A percentile compares a stretch with the other conserved stretches of the same genome.
phyloP scores from a whole-genome alignment of 192 early-diverging fungal genomes.

The Backusella liffmaniae region DNA sequence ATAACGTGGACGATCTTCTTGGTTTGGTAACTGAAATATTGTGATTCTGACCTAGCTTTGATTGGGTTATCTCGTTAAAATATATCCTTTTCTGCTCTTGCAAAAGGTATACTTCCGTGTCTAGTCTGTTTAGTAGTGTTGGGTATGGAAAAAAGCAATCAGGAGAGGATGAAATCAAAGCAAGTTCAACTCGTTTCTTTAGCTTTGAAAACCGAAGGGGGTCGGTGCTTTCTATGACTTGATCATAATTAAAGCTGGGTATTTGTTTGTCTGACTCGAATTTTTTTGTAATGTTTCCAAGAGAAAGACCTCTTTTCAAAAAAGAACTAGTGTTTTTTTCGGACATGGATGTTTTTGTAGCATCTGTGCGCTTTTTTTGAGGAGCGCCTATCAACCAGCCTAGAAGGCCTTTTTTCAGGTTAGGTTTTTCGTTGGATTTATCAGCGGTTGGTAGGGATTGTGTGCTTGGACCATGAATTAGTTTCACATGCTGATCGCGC shows the following conservation, averaged over 20 bases:
- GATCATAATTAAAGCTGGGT: not conserved
- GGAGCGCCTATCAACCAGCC: not conserved
- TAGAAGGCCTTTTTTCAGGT: not conserved
- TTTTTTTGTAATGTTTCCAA: not conserved
- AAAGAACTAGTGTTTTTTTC: not conserved
- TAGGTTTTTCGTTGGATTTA: not conserved
- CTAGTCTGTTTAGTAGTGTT: slow-evolving; percentile 63
- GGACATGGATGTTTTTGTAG: not conserved
- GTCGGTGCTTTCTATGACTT: slow-evolving; percentile 24
- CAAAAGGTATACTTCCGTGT: slow-evolving; percentile 48
- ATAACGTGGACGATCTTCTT: not conserved
- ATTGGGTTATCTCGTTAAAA: not conserved
- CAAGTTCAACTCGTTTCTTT: slow-evolving; percentile 50
- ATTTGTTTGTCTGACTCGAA: not conserved
- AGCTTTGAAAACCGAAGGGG: slow-evolving; percentile 40
- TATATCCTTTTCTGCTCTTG: slow-evolving; percentile 5
- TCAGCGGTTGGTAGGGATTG: not conserved
- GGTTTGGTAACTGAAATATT: not conserved
- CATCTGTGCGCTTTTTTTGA: not conserved
- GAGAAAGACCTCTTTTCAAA: not conserved
- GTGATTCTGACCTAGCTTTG: not conserved
- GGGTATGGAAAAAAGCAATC: slow-evolving; percentile 77
- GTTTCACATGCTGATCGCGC: slow-evolving; percentile 63
- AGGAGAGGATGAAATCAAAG: slow-evolving; percentile 78
- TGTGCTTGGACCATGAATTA: not conserved